These are phyloP conservation scores for Terana coerulea DNA, from an alignment of 768 basidiomycete species.

Conservation along the genomic window DNA sequence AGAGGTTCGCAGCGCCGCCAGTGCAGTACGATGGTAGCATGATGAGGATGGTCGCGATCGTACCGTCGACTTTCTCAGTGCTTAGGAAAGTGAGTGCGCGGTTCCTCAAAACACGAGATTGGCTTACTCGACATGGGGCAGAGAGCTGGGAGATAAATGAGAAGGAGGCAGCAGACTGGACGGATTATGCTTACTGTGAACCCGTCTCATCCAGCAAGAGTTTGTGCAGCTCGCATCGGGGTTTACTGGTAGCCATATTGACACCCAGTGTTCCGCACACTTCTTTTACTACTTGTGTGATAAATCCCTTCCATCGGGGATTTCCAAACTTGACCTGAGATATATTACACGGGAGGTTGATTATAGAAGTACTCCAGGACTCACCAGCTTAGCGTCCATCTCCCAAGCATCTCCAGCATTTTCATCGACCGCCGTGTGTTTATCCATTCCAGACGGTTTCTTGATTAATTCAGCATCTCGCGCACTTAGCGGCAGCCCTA, in stretches of 20 bases:
- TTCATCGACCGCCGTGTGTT: slow-evolving; percentile 39
- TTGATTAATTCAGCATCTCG: slow-evolving; percentile 39
- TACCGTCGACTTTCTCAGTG: slow-evolving; percentile 43
- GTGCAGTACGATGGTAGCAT: slow-evolving; percentile 40
- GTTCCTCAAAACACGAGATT: neutral
- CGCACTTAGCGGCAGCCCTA: slow-evolving; percentile 41
- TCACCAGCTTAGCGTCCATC: slow-evolving; percentile 34
- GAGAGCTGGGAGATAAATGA: slow-evolving; percentile 26
- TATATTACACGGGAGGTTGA: neutral
- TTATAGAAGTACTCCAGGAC: neutral
- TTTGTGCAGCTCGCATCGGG: slow-evolving; percentile 42
- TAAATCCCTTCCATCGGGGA: slow-evolving; percentile 35
- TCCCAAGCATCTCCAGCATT: slow-evolving; percentile 49
- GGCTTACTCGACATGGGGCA: slow-evolving; percentile 45
- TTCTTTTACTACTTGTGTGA: slow-evolving; percentile 27
- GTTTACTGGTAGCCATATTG: slow-evolving; percentile 20
- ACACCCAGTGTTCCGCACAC: slow-evolving; percentile 38
- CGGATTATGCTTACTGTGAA: slow-evolving; percentile 38
- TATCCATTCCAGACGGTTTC: slow-evolving; percentile 44
- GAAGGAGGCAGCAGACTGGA: neutral
- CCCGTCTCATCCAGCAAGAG: slow-evolving; percentile 45
- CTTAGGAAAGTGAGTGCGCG: slow-evolving; percentile 22
- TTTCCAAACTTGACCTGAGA: slow-evolving; percentile 34
- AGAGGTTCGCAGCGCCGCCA: slow-evolving; percentile 43
- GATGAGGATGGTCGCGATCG: slow-evolving; percentile 50